Base-by-base conservation (phyloP, 2,329 filamentous ascomycete genomes). In the Alternaria sp. region DNA sequence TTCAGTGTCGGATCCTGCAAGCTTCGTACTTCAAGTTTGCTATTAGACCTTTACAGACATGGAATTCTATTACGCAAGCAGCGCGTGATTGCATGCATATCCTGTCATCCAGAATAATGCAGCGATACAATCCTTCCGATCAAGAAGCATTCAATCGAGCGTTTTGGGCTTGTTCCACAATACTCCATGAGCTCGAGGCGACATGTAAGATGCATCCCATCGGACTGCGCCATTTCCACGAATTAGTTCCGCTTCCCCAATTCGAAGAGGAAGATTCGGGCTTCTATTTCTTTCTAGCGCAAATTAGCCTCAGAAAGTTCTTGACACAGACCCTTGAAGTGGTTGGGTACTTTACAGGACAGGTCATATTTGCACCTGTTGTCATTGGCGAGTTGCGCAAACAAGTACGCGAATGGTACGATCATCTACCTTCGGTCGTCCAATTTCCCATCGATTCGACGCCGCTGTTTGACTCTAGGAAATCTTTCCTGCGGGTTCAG, bases 121-220 rank as follows among this genome's bases (percentile, higher is more conserved):
- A 67, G 11, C 63, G 68, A 12, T 67, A 70, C 59, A 62, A 46
- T 26, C 62, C 55, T 2, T 34, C 59, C 14, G 66, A 68, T 20
- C 64, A 69, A 51, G 68, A 70, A 43, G 64, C 67, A 18, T 67
- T 74, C 43, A 66, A 73, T 51, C 68, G 71, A 41, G 67, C 67
- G 5, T 73, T 74, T 18, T 74, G 71, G 71, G 65, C 67, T 14
- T 68, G 64, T n/a, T 72, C 69, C 3, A 70, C 63, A 5, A 64
- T 72, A 5, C 39, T 71, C 3, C 69, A 73, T 49, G 71, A 72
- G 7, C 36, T 74, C 16, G 68, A 74, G 57, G 69, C 69, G 4
- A 70, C 71, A 11, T 70, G 72, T 53, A 72, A 74, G 43, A 71
- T 71, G 67, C 70, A 73, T 52, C 67, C 72, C 3, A 73, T 66